These are phyloP conservation scores for Nicotiana tomentosiformis DNA, from an alignment of 257 asterid genomes.

Conservation along the genomic window DNA sequence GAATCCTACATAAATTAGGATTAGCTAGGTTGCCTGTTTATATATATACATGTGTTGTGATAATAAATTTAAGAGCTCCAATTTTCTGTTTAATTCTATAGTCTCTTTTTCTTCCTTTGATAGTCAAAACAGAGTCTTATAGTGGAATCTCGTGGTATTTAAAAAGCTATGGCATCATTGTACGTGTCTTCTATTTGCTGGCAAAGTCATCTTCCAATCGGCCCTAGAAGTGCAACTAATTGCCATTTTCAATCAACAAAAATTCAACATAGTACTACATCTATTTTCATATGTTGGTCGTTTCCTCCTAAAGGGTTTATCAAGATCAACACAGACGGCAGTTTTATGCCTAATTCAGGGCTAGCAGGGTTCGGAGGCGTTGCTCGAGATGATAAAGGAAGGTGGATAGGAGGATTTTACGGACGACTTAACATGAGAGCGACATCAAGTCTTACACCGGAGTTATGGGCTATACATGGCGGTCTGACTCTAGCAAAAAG, in stretches of 20 bases:
- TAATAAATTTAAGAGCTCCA: too few species aligned
- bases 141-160: too few species aligned
- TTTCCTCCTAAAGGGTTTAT: neutral
- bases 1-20: too few species aligned
- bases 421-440: neutral
- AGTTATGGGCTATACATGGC: neutral
- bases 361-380: neutral
- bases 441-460: neutral
- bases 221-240: neutral
- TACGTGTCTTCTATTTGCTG: neutral
- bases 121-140: too few species aligned
- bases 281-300: neutral
- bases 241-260: neutral
- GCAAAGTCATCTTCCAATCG: neutral
- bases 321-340: neutral
- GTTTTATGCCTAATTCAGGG: neutral
- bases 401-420: neutral
- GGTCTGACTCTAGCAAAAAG: neutral
- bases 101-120: too few species aligned
- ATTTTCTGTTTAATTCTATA: too few species aligned
- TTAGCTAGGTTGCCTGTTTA: too few species aligned
- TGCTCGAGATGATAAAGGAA: neutral
- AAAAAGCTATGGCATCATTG: neutral
- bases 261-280: neutral
- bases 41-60: too few species aligned